These are phyloP conservation scores for Aspergillus ellipticus DNA, from an alignment of 495 filamentous ascomycete species.

Conservation along the genomic window DNA sequence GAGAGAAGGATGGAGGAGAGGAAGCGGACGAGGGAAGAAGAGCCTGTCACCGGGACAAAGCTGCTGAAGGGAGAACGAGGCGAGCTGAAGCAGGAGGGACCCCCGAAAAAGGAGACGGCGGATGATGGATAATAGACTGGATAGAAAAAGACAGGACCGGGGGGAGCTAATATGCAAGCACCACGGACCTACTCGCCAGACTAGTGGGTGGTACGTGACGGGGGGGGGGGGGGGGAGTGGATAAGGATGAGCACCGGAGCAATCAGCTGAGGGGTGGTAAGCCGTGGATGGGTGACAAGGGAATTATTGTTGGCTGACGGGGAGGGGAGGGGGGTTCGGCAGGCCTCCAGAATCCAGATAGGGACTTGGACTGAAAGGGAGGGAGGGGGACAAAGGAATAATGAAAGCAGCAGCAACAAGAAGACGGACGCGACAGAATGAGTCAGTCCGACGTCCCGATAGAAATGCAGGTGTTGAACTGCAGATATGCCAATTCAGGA, in stretches of 20 bases:
- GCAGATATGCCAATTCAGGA: neutral
- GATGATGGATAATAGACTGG: constrained; percentile 12
- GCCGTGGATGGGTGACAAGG: constrained; percentile 15
- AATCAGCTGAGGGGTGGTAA: constrained; percentile 29
- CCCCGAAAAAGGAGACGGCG: constrained; percentile 15
- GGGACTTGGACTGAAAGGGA: neutral
- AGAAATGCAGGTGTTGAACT: neutral
- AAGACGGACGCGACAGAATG: neutral
- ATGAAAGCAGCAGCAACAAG: neutral
- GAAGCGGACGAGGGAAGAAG: neutral
- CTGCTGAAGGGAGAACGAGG: constrained; percentile 11
- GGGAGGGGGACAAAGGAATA: neutral
- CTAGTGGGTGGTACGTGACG: constrained; percentile 19
- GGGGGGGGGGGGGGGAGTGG: constrained; percentile 15
- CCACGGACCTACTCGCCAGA: constrained; percentile 12
- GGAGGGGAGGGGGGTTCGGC: neutral
- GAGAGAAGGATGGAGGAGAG: neutral
- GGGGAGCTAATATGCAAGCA: constrained; percentile 26
- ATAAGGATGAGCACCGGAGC: constrained; percentile 29
- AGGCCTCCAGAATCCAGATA: neutral
- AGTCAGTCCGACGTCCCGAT: neutral
- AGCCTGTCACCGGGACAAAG: constrained; percentile 34
- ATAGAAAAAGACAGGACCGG: constrained; percentile 20
- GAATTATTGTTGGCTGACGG: constrained; percentile 9
- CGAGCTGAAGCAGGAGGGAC: constrained; percentile 15